Conservation (phyloP, 306 rosid genomes). For the Vigna reflexopilosa region DNA sequence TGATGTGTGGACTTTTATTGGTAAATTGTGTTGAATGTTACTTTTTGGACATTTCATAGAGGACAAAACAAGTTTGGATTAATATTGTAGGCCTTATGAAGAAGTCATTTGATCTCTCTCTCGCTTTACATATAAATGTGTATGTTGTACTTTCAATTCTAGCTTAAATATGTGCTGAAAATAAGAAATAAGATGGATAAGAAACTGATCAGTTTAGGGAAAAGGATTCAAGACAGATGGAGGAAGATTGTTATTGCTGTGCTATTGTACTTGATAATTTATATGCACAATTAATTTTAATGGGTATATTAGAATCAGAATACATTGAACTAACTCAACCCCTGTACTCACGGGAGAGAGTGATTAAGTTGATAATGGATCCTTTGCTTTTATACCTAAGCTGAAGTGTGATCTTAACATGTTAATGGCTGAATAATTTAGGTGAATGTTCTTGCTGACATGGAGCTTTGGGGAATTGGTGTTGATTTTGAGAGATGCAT, state of each 20-base stretch:
- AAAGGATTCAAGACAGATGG: conserved; percentile 7
- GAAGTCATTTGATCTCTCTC: not conserved
- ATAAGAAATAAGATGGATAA: not conserved
- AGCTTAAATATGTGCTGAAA: not conserved
- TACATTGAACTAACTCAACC: not conserved
- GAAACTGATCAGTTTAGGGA: not conserved
- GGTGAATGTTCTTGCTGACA: conserved; percentile 94
- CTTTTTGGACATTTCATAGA: not conserved
- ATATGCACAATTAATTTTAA: conserved; percentile 22
- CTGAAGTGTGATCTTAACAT: not conserved
- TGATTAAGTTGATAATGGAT: not conserved
- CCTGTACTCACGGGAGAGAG: not conserved
- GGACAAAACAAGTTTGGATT: not conserved
- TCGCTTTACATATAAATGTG: not conserved
- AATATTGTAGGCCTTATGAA: not conserved
- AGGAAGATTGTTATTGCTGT: conserved; percentile 1
- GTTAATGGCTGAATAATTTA: conserved; percentile 41
- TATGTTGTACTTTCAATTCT: conserved; percentile 9
- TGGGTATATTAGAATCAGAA: conserved; percentile 1
- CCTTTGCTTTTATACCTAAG: not conserved
- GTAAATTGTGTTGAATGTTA: not conserved
- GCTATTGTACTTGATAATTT: conserved; percentile 18
- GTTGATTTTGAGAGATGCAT: conserved; percentile 92
- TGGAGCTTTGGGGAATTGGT: conserved; percentile 98
- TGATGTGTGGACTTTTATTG: not conserved